phyloP scores from a whole-genome alignment of 352 stramenopile genomes.

The Aphanomyces stellatus region DNA sequence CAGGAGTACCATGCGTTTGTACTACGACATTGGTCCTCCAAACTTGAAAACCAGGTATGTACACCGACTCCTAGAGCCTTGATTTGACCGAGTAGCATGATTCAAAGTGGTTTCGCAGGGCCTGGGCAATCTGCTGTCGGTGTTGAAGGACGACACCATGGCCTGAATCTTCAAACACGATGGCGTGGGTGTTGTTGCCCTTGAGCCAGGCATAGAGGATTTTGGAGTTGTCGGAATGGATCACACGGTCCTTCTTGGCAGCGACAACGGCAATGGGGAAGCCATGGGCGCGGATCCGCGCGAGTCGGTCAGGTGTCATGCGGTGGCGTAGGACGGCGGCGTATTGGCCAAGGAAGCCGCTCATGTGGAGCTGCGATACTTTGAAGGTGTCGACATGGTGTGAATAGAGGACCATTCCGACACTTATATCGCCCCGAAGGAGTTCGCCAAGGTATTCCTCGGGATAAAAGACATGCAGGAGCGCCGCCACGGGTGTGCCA shows the following conservation, averaged over 20 bases:
- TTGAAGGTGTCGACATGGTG: slow-evolving; percentile 18
- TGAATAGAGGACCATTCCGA: slow-evolving; percentile 17
- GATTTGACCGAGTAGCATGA: no score
- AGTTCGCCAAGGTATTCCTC: slow-evolving; percentile 25
- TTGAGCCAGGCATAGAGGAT: slow-evolving; percentile 21
- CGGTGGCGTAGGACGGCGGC: slow-evolving; percentile 16
- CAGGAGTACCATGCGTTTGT: no score
- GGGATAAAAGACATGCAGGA: slow-evolving; percentile 27
- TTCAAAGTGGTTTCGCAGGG: not conserved
- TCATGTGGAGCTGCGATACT: not conserved
- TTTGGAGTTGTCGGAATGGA: slow-evolving; percentile 30
- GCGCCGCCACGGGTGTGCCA: not conserved
- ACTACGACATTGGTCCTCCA: no score
- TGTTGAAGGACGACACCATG: slow-evolving; percentile 32
- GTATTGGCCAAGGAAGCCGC: slow-evolving; percentile 20
- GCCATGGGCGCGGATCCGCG: slow-evolving; percentile 18
- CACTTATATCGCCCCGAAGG: no score
- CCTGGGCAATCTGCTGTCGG: not conserved
- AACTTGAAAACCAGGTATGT: no score
- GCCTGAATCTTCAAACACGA: slow-evolving; percentile 30
- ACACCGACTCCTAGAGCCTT: no score
- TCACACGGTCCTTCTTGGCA: slow-evolving; percentile 29
- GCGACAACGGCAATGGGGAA: slow-evolving; percentile 37
- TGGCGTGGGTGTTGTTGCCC: slow-evolving; percentile 23
- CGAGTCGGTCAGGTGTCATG: slow-evolving; percentile 24